These are phyloP conservation scores for Nemania sp. DNA, from an alignment of 2,329 filamentous ascomycete species.

Conservation along the genomic window DNA sequence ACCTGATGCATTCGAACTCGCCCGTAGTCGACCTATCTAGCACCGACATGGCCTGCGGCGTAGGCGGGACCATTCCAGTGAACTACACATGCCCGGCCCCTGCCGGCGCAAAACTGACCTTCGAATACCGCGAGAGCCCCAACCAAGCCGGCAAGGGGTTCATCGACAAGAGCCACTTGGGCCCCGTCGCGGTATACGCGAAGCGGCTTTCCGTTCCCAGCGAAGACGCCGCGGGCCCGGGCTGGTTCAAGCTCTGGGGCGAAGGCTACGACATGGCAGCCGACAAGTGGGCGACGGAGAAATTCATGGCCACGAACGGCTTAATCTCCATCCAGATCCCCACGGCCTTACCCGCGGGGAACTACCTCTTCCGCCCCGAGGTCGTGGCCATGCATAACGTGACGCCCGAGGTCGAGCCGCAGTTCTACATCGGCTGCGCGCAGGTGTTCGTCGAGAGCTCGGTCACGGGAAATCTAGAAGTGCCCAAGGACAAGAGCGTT, in stretches of 20 bases:
- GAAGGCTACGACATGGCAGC: conserved; percentile 61
- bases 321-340: conserved; percentile 66
- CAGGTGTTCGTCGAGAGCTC: conserved; percentile 61
- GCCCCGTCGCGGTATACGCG: conserved; percentile 72
- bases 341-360: conserved; percentile 60
- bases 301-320: conserved; percentile 64
- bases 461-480: conserved; percentile 45
- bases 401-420: conserved; percentile 55
- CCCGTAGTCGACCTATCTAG: conserved; percentile 61
- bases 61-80: conserved; percentile 48
- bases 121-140: conserved; percentile 66
- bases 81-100: conserved; percentile 50
- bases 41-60: conserved; percentile 68
- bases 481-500: conserved; percentile 54
- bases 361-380: conserved; percentile 71
- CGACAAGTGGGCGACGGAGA: conserved; percentile 69
- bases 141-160: conserved; percentile 54
- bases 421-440: conserved; percentile 72
- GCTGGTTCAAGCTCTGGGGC: conserved; percentile 79
- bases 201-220: conserved; percentile 58
- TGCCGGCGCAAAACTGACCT: conserved; percentile 61
- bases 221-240: conserved; percentile 59
- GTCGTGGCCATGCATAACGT: conserved; percentile 68
- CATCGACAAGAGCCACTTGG: conserved; percentile 57
- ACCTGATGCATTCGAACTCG: conserved; percentile 53